Evolutionary conservation across 1,284 basidiomycete genomes (phyloP).

Genomic region (Leccinum insigne): DNA sequence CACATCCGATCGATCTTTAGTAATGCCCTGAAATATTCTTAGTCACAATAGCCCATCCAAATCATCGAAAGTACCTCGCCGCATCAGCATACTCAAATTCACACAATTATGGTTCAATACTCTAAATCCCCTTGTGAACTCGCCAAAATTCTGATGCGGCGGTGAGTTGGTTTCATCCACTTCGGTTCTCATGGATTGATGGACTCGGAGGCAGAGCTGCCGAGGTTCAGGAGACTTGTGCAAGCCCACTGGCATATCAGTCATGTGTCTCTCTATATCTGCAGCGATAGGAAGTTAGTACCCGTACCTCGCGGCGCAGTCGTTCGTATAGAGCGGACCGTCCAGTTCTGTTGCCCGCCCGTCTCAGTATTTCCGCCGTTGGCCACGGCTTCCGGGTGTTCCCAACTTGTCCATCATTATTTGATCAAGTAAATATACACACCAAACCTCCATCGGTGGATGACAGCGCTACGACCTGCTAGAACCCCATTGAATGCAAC

Average conservation of each 20-base stretch:
- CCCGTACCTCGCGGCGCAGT: background rate
- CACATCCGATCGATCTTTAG: background rate
- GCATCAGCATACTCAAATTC: background rate
- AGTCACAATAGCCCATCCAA: background rate
- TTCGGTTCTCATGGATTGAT: slow-evolving; percentile 1
- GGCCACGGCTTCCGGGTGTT: background rate
- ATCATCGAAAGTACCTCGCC: background rate
- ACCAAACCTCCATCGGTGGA: background rate
- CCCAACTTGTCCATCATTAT: background rate
- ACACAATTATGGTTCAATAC: background rate
- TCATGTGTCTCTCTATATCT: background rate
- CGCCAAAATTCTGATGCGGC: background rate
- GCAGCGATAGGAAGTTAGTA: background rate
- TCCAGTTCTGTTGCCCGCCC: background rate
- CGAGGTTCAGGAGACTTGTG: background rate
- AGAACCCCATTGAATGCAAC: background rate
- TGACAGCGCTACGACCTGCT: background rate
- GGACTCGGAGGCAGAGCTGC: background rate
- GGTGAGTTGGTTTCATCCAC: background rate
- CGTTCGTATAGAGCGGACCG: background rate
- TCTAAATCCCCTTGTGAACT: background rate
- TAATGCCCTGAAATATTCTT: background rate
- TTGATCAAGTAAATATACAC: background rate
- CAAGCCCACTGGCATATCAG: background rate
- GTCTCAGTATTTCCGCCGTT: background rate